Evolutionary conservation across 2,329 filamentous ascomycete species (phyloP).

Genomic region (Phoma herbarum): DNA sequence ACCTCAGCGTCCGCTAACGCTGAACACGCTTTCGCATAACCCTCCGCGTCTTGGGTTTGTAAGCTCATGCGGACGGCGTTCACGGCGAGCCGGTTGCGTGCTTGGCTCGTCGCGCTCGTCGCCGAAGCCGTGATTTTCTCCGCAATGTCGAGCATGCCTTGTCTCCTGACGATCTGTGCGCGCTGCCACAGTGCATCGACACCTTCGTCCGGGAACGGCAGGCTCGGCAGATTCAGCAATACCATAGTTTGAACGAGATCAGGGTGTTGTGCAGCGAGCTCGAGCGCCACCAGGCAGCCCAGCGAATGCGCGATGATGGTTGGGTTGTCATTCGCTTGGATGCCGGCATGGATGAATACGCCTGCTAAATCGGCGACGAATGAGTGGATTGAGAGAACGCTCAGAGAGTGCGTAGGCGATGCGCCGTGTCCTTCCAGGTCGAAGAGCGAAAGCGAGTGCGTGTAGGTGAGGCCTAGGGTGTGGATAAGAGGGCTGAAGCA

Average conservation of each 20-base stretch:
- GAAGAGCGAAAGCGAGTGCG: slow-evolving; percentile 54
- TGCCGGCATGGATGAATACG: slow-evolving; percentile 49
- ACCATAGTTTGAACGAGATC: slow-evolving; percentile 56
- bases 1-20: slow-evolving; percentile 56
- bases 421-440: slow-evolving; percentile 67
- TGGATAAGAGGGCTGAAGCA: slow-evolving; percentile 59
- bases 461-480: slow-evolving; percentile 40
- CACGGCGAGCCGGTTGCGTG: slow-evolving; percentile 52
- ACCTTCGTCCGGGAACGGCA: slow-evolving; percentile 54
- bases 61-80: slow-evolving; percentile 57
- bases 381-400: slow-evolving; percentile 55
- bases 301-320: slow-evolving; percentile 63
- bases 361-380: slow-evolving; percentile 56
- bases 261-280: slow-evolving; percentile 54
- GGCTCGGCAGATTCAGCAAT: slow-evolving; percentile 59
- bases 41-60: slow-evolving; percentile 60
- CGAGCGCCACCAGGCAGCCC: slow-evolving; percentile 60
- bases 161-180: slow-evolving; percentile 53
- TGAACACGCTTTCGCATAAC: slow-evolving; percentile 63
- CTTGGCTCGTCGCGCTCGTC: slow-evolving; percentile 52
- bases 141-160: slow-evolving; percentile 57
- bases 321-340: slow-evolving; percentile 35
- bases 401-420: slow-evolving; percentile 60
- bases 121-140: slow-evolving; percentile 50
- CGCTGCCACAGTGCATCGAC: slow-evolving; percentile 43